These are phyloP conservation scores for Aspergillus costaricaensis DNA, from an alignment of 2,329 filamentous ascomycete species.

Conservation along the genomic window DNA sequence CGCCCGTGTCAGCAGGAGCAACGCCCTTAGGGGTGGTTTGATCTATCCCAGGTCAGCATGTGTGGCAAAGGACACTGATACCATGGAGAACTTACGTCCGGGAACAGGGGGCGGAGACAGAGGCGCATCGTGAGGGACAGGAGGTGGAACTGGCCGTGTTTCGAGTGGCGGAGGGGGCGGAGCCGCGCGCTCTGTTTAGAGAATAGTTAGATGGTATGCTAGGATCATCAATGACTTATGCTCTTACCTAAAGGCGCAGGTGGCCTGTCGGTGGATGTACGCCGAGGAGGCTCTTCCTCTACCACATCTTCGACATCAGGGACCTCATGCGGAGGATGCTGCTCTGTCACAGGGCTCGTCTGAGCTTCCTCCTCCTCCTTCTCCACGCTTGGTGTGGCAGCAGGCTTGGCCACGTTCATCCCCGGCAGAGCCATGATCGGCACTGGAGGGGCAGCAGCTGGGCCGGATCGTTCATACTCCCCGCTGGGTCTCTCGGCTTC, in stretches of 20 bases:
- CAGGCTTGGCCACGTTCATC: constrained; percentile 58
- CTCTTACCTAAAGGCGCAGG: constrained; percentile 56
- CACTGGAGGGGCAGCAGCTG: constrained; percentile 44
- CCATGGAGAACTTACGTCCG: constrained; percentile 56
- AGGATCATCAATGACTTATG: neutral
- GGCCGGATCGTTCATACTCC: constrained; percentile 34
- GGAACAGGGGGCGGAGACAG: constrained; percentile 40
- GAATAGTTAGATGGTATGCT: constrained; percentile 1
- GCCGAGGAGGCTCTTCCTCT: constrained; percentile 35
- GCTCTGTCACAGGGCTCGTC: constrained; percentile 44
- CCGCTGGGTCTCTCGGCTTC: constrained; percentile 38
- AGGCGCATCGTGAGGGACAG: constrained; percentile 38
- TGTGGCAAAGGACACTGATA: neutral
- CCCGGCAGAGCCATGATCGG: constrained; percentile 69
- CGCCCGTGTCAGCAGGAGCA: constrained; percentile 72
- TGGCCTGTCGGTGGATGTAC: constrained; percentile 45
- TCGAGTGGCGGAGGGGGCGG: constrained; percentile 47
- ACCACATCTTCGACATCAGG: constrained; percentile 57
- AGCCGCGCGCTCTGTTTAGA: constrained; percentile 45
- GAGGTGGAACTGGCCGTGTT: constrained; percentile 41
- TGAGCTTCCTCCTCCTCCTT: constrained; percentile 54
- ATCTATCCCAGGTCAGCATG: constrained; percentile 43
- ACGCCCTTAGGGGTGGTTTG: constrained; percentile 61
- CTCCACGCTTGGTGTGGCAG: constrained; percentile 48
- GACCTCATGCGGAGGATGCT: constrained; percentile 49